Evolutionary conservation across 1,284 basidiomycete genomes (phyloP).

Genomic region (Phenoliferia sp.): DNA sequence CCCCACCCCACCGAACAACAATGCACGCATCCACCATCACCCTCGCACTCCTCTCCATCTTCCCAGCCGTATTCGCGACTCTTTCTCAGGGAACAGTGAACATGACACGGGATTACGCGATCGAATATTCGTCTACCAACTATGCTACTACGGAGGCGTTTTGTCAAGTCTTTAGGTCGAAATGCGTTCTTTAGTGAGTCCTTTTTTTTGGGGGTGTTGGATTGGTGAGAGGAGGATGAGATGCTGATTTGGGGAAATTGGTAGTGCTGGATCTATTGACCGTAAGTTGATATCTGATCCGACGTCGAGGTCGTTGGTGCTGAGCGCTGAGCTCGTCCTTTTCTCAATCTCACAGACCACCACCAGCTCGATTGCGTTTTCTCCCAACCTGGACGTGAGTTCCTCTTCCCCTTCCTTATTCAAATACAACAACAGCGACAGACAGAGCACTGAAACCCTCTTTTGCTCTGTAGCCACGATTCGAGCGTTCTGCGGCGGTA

Average conservation of each 20-base stretch:
- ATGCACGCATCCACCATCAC: neutral
- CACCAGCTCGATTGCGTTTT: neutral
- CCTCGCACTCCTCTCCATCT: neutral
- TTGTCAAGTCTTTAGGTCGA: neutral
- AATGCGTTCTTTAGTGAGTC: neutral
- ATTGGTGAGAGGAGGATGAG: too few species aligned
- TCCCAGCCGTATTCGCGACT: neutral
- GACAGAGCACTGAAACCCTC: too few species aligned
- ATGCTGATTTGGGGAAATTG: neutral
- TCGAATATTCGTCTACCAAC: neutral
- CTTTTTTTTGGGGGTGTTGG: neutral
- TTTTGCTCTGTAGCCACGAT: neutral
- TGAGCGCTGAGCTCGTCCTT: too few species aligned
- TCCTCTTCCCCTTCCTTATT: neutral
- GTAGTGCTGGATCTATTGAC: neutral
- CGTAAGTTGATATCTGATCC: too few species aligned
- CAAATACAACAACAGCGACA: neutral
- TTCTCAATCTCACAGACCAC: too few species aligned
- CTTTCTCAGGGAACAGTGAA: neutral
- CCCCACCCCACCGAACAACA: too few species aligned
- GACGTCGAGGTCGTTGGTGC: too few species aligned
- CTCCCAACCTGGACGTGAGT: neutral
- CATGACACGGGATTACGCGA: neutral
- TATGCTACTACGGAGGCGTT: neutral
- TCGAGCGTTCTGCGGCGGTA: neutral